Percentiles rank a stretch among this genome's conserved stretches.
Conservation (phyloP, 2,329 filamentous ascomycete species). For the Cladophialophora psammophila region DNA sequence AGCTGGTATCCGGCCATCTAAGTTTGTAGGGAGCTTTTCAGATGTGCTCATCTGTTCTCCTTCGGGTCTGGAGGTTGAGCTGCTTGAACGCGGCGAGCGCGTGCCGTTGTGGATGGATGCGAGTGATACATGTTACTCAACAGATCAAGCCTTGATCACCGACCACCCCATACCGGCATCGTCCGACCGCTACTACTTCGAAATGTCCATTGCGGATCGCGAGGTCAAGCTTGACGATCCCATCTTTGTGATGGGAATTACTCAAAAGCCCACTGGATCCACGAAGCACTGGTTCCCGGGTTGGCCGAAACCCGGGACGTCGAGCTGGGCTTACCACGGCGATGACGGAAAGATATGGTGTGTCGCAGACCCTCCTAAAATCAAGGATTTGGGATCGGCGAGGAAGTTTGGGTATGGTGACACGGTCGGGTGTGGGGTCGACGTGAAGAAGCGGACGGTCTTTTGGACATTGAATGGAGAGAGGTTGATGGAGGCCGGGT, state of each 20-base stretch:
- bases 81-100: not conserved
- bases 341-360: constrained; percentile 3
- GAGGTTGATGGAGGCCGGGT: constrained; percentile 1
- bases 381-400: not conserved
- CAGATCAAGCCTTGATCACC: not conserved
- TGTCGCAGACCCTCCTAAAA: not conserved
- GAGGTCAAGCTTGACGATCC: not conserved
- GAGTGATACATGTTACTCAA: not conserved
- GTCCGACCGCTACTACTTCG: not conserved
- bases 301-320: not conserved
- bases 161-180: constrained; percentile 1
- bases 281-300: constrained; percentile 4
- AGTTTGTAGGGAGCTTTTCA: not conserved
- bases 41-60: not conserved
- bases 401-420: not conserved
- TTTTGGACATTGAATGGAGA: not conserved
- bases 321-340: constrained; percentile 1
- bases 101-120: not conserved
- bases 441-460: constrained; percentile 1
- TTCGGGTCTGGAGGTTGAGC: not conserved
- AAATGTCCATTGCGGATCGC: not conserved
- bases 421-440: not conserved
- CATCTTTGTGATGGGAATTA: not conserved
- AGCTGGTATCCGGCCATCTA: not conserved
- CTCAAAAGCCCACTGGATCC: constrained; percentile 4